Percentiles rank a stretch among this genome's conserved stretches.
Evolutionary conservation across 768 basidiomycete genomes (phyloP).

Genomic region (Termitomyces sp.): DNA sequence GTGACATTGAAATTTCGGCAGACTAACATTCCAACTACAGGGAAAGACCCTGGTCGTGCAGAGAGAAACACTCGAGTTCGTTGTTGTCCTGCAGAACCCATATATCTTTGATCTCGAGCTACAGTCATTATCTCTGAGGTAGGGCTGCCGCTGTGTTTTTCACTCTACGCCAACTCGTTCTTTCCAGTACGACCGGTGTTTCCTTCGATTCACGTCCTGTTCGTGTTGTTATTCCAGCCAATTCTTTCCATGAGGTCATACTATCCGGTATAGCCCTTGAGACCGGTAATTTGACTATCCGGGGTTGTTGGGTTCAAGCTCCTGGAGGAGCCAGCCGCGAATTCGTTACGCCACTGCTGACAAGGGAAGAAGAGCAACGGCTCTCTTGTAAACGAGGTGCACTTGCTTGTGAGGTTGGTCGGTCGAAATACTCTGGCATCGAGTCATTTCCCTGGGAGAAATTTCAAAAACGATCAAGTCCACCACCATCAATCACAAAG

Average conservation of each 20-base stretch:
- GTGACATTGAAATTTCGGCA: not conserved
- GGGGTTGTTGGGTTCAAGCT: constrained; percentile 76
- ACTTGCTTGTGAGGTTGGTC: constrained; percentile 57
- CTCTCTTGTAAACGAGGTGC: constrained; percentile 52
- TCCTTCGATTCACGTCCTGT: constrained; percentile 62
- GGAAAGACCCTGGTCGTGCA: constrained; percentile 67
- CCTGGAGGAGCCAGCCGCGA: constrained; percentile 66
- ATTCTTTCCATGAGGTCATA: constrained; percentile 65
- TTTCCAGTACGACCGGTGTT: constrained; percentile 72
- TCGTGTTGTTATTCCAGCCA: constrained; percentile 65
- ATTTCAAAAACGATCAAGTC: constrained; percentile 32
- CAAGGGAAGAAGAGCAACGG: constrained; percentile 63
- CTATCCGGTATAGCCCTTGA: constrained; percentile 61
- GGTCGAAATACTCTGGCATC: constrained; percentile 71
- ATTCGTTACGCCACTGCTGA: constrained; percentile 70
- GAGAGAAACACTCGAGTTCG: constrained; percentile 77
- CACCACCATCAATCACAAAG: constrained; percentile 14
- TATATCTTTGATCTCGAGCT: constrained; percentile 91
- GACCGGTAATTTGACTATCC: constrained; percentile 62
- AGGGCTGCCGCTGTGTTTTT: not conserved
- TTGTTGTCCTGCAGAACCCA: constrained; percentile 83
- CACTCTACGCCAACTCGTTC: not conserved
- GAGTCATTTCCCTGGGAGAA: constrained; percentile 63
- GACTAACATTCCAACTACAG: constrained; percentile 23
- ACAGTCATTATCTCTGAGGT: constrained; percentile 80